phyloP scores from a whole-genome alignment of 1,284 basidiomycete genomes.

The Cystobasidium pallidum region DNA sequence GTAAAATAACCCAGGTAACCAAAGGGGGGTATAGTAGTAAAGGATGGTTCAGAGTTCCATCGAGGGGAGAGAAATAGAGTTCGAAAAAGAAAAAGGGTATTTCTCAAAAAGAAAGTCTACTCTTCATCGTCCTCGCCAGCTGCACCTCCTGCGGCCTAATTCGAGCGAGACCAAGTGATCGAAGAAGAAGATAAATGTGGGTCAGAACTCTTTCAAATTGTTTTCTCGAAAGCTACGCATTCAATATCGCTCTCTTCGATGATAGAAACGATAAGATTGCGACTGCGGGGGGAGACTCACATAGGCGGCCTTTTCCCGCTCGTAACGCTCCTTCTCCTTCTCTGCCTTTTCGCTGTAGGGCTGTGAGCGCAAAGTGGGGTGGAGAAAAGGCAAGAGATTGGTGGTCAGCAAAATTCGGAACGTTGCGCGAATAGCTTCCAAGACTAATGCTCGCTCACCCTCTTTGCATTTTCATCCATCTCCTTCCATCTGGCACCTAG shows the following conservation, averaged over 20 bases:
- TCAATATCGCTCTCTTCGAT: too few relatives aligned
- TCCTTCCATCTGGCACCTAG: slow-evolving; percentile 90
- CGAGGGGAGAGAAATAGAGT: too few relatives aligned
- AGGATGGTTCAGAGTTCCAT: too few relatives aligned
- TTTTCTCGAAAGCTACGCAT: too few relatives aligned
- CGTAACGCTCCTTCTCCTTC: slow-evolving; percentile 80
- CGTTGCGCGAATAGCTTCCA: too few relatives aligned
- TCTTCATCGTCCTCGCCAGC: slow-evolving; percentile 45
- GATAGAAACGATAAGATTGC: too few relatives aligned
- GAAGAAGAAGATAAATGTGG: too few relatives aligned
- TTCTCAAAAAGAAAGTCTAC: slow-evolving; percentile 6
- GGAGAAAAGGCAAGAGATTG: slow-evolving; percentile 5
- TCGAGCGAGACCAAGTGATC: not conserved
- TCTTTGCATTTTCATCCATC: slow-evolving; percentile 78
- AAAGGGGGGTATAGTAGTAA: too few relatives aligned
- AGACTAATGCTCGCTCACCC: slow-evolving; percentile 66
- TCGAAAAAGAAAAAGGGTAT: not conserved
- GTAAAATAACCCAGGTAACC: too few relatives aligned
- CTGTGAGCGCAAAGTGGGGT: too few relatives aligned
- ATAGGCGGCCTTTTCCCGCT: slow-evolving; percentile 76
- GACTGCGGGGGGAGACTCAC: slow-evolving; percentile 63
- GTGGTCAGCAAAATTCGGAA: too few relatives aligned
- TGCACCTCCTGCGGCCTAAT: slow-evolving; percentile 25
- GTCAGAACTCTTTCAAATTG: too few relatives aligned
- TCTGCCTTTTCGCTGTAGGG: slow-evolving; percentile 88